These are phyloP conservation scores for Monosporozyma unispora DNA, from an alignment of 805 yeast genomes.

Conservation along the genomic window DNA sequence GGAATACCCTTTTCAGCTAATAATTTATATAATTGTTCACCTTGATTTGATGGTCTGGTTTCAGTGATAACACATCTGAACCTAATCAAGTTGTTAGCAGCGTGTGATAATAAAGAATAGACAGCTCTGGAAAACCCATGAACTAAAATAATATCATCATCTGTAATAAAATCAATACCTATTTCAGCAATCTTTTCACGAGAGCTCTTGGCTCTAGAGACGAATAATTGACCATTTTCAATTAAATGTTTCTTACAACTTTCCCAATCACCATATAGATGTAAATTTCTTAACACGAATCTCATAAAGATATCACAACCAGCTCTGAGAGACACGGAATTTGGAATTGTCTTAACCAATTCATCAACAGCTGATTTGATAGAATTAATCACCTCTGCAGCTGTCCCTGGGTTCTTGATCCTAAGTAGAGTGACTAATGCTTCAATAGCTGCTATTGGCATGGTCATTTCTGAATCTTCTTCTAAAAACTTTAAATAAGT, in stretches of 20 bases:
- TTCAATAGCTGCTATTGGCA: slow-evolving; percentile 99
- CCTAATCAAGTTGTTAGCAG: slow-evolving; percentile 68
- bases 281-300: slow-evolving; percentile 82
- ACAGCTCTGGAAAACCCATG: slow-evolving; percentile 94
- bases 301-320: slow-evolving; percentile 96
- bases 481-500: slow-evolving; percentile 71
- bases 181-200: slow-evolving; percentile 79
- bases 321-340: slow-evolving; percentile 88
- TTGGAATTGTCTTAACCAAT: slow-evolving; percentile 71
- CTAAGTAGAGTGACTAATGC: slow-evolving; percentile 76
- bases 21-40: slow-evolving; percentile 58
- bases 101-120: slow-evolving; percentile 60
- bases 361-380: slow-evolving; percentile 68
- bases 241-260: slow-evolving; percentile 80
- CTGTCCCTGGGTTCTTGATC: slow-evolving; percentile 82
- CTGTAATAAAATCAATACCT: slow-evolving; percentile 84
- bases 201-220: slow-evolving; percentile 83
- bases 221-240: slow-evolving; percentile 86
- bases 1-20: slow-evolving; percentile 72
- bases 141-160: slow-evolving; percentile 82
- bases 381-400: slow-evolving; percentile 81
- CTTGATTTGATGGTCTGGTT: slow-evolving; percentile 77
- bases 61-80: slow-evolving; percentile 90
- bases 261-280: slow-evolving; percentile 86
- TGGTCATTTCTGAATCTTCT: slow-evolving; percentile 94